phyloP scores from a whole-genome alignment of 2,329 filamentous ascomycete species.

The Apiospora saccharicola region DNA sequence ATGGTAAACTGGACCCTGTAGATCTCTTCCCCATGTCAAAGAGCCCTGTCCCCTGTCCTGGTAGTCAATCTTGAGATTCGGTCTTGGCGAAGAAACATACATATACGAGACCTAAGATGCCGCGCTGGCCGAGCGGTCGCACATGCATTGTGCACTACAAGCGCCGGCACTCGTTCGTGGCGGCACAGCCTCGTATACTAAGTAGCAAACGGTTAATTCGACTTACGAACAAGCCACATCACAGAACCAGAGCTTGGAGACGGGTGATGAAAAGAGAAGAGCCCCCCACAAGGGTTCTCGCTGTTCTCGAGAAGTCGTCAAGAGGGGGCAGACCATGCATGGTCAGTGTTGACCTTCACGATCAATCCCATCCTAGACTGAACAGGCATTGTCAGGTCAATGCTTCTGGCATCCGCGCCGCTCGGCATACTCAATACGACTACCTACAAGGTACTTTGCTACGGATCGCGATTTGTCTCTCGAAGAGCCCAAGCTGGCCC shows the following conservation, averaged over 20 bases:
- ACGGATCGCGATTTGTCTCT: no score
- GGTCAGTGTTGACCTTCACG: background rate
- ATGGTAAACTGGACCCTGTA: background rate
- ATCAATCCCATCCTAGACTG: background rate
- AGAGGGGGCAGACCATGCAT: background rate
- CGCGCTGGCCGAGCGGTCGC: background rate
- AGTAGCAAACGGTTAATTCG: no score
- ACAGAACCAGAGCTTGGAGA: background rate
- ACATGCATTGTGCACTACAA: background rate
- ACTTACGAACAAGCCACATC: background rate
- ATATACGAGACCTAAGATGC: background rate
- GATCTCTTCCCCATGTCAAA: background rate
- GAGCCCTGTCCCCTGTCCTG: conserved; percentile 5
- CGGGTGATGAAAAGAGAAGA: background rate
- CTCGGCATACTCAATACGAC: background rate
- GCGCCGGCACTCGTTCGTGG: background rate
- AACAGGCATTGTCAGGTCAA: background rate
- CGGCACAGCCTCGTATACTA: background rate
- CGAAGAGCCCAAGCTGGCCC: background rate
- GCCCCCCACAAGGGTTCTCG: background rate
- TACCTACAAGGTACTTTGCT: background rate
- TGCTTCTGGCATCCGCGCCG: background rate
- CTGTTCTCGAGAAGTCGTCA: background rate
- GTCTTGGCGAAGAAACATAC: background rate
- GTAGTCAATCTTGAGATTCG: conserved; percentile 3